Base-by-base conservation (phyloP, 75 land plant species). In the Azolla pinnata region DNA sequence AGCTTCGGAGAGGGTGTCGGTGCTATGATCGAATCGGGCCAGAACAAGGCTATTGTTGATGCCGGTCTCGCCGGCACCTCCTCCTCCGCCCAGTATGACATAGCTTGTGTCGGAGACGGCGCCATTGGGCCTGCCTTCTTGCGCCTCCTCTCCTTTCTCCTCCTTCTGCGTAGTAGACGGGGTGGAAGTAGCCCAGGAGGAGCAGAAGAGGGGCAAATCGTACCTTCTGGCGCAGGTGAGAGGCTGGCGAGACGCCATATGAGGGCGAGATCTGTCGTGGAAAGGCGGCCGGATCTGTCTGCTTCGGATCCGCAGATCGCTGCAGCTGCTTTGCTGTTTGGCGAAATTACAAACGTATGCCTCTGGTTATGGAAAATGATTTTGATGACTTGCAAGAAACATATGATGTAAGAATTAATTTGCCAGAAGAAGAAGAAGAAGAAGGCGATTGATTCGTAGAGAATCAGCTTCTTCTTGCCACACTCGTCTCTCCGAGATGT, bases 21-120 rank as follows among this genome's bases (percentile, higher is more conserved):
- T 54, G 21, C 61, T 47, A 52, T 64, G 56, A 62, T 79, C 82
- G 61, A 76, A 74, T 12, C 34, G 62, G 4, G 80, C 34, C 33
- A 84, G 45, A 0, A 79, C 14, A 19, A 87, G 29, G 5, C 75
- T 74, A 40, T 87, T 87, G 23, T 64, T 75, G 42, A 87, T 69
- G 10, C 92, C 92, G 19, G 75, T 76, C 18, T 66, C 66, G 20
- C 82, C 78, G 8, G 71, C 85, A 0, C 92, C 92, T 0, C 92
- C 92, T n/a, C 92, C 92, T 21, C 92, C 92, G 8, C 80, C 68
- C 17, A 78, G 40, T 32, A 80, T 74, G 19, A 79, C 51, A 46
- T 60, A 71, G 60, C 57, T 33, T 5, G n/a, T 38, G 18, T 19
- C 54, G 44, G 31, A 53, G 32, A 57, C n/a, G 40, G 42, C 12